Conservation (phyloP, 495 filamentous ascomycete genomes). For the Lichenothelia convexa region DNA sequence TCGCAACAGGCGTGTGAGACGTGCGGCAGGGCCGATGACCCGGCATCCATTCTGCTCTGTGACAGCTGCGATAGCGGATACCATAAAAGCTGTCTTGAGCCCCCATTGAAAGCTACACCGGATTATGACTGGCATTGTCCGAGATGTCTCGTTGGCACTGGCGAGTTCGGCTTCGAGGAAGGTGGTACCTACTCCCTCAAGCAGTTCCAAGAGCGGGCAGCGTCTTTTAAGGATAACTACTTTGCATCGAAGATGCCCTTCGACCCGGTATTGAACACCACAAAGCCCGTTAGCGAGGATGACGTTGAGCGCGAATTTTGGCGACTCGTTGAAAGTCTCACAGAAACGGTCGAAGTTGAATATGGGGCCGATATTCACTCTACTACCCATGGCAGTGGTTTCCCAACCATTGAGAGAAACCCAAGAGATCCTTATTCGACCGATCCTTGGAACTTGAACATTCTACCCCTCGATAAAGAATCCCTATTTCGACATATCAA, state of each 20-base stretch:
- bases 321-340: constrained; percentile 77
- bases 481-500: constrained; percentile 96
- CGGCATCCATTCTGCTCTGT: constrained; percentile 53
- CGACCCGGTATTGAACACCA: constrained; percentile 64
- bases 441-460: constrained; percentile 93
- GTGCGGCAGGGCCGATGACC: constrained; percentile 72
- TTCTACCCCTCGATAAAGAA: constrained; percentile 75
- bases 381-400: constrained; percentile 93
- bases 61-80: constrained; percentile 85
- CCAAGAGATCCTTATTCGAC: constrained; percentile 68
- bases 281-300: constrained; percentile 72
- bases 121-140: constrained; percentile 95
- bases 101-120: constrained; percentile 55
- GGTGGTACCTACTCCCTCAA: constrained; percentile 88
- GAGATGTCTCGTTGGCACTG: constrained; percentile 85
- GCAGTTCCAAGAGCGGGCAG: constrained; percentile 92
- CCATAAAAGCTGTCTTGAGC: constrained; percentile 77
- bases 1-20: constrained; percentile 69
- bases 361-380: constrained; percentile 98
- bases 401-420: constrained; percentile 86
- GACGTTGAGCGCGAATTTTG: constrained; percentile 97
- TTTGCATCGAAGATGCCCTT: constrained; percentile 83
- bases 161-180: constrained; percentile 95
- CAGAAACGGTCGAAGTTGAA: constrained; percentile 92
- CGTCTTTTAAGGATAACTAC: constrained; percentile 82